A percentile compares a stretch with the other conserved stretches of the same genome.
Evolutionary conservation across 2,329 filamentous ascomycete genomes (phyloP).

Genomic region (Aureobasidium sp.): DNA sequence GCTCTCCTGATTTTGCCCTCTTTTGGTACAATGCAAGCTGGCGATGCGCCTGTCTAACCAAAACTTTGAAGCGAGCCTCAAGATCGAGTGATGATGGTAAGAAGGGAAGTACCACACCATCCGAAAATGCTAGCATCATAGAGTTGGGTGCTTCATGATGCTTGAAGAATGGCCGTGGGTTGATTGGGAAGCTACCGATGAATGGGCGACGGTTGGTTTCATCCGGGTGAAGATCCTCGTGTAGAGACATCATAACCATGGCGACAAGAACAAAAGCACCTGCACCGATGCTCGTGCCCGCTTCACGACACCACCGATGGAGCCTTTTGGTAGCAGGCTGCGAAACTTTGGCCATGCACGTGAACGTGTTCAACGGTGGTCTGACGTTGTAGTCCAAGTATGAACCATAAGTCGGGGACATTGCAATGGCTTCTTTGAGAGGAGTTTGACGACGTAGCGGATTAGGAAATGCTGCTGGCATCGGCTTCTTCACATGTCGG

Average conservation of each 20-base stretch:
- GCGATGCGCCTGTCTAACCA: constrained; percentile 36
- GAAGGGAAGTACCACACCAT: constrained; percentile 41
- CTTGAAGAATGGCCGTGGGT: constrained; percentile 39
- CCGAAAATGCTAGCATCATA: constrained; percentile 43
- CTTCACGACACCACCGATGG: constrained; percentile 33
- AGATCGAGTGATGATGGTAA: constrained; percentile 31
- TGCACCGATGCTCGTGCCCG: constrained; percentile 36
- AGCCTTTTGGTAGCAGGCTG: constrained; percentile 29
- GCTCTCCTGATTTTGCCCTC: constrained; percentile 23
- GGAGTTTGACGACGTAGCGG: constrained; percentile 29
- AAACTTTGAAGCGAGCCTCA: constrained; percentile 33
- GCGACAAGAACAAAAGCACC: constrained; percentile 42
- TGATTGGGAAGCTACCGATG: constrained; percentile 41
- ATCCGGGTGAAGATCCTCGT: constrained; percentile 30
- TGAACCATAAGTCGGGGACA: constrained; percentile 28
- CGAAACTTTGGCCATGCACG: constrained; percentile 29
- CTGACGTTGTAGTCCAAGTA: constrained; percentile 34
- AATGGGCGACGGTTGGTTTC: constrained; percentile 32
- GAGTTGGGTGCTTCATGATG: constrained; percentile 34
- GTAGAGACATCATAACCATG: constrained; percentile 41
- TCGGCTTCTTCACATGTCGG: constrained; percentile 35
- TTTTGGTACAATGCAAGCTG: constrained; percentile 42
- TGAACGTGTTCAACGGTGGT: constrained; percentile 34
- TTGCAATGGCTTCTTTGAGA: constrained; percentile 17
- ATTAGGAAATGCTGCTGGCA: constrained; percentile 37